phyloP scores from a whole-genome alignment of 768 basidiomycete genomes.

The Lyophyllum atratum region DNA sequence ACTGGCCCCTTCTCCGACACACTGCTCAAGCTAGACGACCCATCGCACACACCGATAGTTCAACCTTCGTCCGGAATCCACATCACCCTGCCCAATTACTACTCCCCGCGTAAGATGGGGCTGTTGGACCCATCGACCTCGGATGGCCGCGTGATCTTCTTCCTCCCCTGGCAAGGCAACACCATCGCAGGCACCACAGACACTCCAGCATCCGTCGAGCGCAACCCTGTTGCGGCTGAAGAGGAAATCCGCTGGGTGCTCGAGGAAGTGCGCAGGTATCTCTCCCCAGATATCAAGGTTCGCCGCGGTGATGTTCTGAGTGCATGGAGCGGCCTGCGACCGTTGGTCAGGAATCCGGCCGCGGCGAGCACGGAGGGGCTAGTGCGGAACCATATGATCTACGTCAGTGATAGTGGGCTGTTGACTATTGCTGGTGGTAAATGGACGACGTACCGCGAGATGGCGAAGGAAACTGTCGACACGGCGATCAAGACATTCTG shows the following conservation, averaged over 20 bases:
- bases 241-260: conserved; percentile 98
- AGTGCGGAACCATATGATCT: conserved; percentile 92
- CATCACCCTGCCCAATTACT: conserved; percentile 96
- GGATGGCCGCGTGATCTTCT: conserved; percentile 97
- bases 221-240: conserved; percentile 83
- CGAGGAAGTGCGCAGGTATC: conserved; percentile 88
- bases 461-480: conserved; percentile 96
- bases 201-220: conserved; percentile 66
- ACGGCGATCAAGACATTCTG: conserved; percentile 78
- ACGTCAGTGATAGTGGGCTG: conserved; percentile 77
- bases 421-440: conserved; percentile 97
- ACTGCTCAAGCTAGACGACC: conserved; percentile 79
- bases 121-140: conserved; percentile 93
- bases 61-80: conserved; percentile 93
- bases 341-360: conserved; percentile 81
- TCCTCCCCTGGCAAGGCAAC: conserved; percentile 98
- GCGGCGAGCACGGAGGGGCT: conserved; percentile 79
- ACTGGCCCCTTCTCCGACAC: conserved; percentile 94
- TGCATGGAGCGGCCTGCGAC: conserved; percentile 92
- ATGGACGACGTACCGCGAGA: conserved; percentile 97
- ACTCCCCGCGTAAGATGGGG: conserved; percentile 93
- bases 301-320: conserved; percentile 92
- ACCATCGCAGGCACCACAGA: conserved; percentile 98
- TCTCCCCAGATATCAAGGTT: conserved; percentile 91
- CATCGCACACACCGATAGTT: conserved; percentile 80